Conservation (phyloP, 768 basidiomycete genomes). For the Chalciporus piperatus region DNA sequence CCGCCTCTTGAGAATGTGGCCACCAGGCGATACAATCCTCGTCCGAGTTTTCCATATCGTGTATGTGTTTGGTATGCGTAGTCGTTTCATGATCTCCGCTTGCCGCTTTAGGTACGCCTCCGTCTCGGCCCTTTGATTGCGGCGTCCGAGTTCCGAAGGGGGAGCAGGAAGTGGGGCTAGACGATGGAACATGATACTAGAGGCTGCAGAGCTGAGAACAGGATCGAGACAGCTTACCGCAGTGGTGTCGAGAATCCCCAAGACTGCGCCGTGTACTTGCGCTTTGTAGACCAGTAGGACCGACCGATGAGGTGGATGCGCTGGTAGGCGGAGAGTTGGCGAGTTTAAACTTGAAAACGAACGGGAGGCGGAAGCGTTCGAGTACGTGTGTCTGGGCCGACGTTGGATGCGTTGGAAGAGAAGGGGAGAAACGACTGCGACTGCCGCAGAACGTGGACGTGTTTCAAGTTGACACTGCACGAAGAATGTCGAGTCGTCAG, state of each 20-base stretch:
- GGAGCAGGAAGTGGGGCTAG: constrained; percentile 34
- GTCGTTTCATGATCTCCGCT: constrained; percentile 61
- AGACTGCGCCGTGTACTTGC: constrained; percentile 51
- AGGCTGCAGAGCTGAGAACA: constrained; percentile 36
- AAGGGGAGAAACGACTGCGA: too few species aligned
- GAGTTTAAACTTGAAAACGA: constrained; percentile 38
- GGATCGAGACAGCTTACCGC: constrained; percentile 42
- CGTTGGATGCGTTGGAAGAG: too few species aligned
- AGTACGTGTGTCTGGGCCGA: too few species aligned
- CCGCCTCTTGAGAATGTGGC: constrained; percentile 71
- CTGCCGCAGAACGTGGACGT: too few species aligned
- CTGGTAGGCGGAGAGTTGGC: constrained; percentile 21
- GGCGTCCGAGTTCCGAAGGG: constrained; percentile 30
- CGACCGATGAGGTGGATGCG: constrained; percentile 9
- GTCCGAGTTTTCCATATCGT: constrained; percentile 49
- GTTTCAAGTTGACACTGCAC: too few species aligned
- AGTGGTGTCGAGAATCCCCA: constrained; percentile 56
- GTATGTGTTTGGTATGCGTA: too few species aligned
- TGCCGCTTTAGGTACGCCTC: constrained; percentile 46
- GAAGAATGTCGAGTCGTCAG: too few species aligned
- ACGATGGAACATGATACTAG: constrained; percentile 33
- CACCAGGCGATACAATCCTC: constrained; percentile 69
- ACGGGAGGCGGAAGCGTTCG: too few species aligned
- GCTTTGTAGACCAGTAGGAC: constrained; percentile 52
- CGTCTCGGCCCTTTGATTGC: constrained; percentile 36